Conservation (phyloP, 2,329 filamentous ascomycete species). For the Penicillium rolfsii region DNA sequence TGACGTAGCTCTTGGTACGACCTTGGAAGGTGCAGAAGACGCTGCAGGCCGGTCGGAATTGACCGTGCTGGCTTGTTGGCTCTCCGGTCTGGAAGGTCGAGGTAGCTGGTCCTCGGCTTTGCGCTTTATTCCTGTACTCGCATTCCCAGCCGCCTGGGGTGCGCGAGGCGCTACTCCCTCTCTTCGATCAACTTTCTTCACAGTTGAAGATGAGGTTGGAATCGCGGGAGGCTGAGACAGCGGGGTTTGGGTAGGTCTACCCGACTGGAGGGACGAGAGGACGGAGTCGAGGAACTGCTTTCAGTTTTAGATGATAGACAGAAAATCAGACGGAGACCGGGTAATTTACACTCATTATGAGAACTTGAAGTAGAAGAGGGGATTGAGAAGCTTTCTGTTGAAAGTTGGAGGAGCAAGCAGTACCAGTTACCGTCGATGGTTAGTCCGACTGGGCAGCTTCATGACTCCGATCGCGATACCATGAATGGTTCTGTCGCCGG, state of each 20-base stretch:
- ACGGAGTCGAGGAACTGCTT: slow-evolving; percentile 56
- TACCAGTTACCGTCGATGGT: slow-evolving; percentile 44
- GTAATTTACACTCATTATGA: slow-evolving; percentile 46
- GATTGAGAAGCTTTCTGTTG: slow-evolving; percentile 5
- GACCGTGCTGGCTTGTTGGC: slow-evolving; percentile 25
- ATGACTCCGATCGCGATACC: slow-evolving; percentile 42
- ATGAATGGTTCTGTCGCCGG: slow-evolving; percentile 22
- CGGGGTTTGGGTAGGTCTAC: slow-evolving; percentile 39
- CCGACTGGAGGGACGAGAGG: slow-evolving; percentile 54
- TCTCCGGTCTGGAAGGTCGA: slow-evolving; percentile 33
- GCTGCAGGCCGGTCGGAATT: slow-evolving; percentile 23
- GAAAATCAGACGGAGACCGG: neutral
- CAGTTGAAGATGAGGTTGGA: slow-evolving; percentile 27
- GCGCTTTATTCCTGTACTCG: slow-evolving; percentile 41
- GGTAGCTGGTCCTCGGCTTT: slow-evolving; percentile 49
- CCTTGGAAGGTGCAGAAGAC: slow-evolving; percentile 27
- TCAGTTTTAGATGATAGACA: slow-evolving; percentile 26
- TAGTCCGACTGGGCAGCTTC: slow-evolving; percentile 43
- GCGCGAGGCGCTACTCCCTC: slow-evolving; percentile 22
- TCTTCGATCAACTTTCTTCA: slow-evolving; percentile 31
- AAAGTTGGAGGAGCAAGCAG: slow-evolving; percentile 20
- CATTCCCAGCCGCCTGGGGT: slow-evolving; percentile 24
- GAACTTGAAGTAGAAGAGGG: neutral
- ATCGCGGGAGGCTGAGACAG: slow-evolving; percentile 32
- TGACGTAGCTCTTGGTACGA: slow-evolving; percentile 20